Conservation (phyloP, 176 grass and related monocot genomes). For the Carex kokanica region DNA sequence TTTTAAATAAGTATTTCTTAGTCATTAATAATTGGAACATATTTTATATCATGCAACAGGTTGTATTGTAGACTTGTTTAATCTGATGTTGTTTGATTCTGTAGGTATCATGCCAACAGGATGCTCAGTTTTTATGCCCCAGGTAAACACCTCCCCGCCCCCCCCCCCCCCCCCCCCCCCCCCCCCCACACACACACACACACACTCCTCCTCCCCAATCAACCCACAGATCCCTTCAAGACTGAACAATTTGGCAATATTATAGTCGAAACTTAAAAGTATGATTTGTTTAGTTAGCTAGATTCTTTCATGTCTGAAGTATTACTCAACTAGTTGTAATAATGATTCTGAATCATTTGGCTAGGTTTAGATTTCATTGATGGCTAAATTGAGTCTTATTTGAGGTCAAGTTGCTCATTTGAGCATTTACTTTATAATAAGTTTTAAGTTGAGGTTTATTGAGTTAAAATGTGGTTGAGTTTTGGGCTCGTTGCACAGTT, state of each 20-base stretch:
- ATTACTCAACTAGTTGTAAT: background rate
- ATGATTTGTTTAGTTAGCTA: background rate
- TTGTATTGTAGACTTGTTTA: background rate
- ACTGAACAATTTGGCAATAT: constrained; percentile 2
- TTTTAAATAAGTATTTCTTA: background rate
- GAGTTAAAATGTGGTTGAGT: background rate
- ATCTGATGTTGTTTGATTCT: constrained; percentile 34
- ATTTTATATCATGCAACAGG: background rate
- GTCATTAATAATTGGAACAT: background rate
- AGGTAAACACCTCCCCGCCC: constrained; percentile 38
- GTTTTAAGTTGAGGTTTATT: background rate
- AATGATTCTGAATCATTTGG: background rate
- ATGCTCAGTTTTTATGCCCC: constrained; percentile 99
- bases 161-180: background rate
- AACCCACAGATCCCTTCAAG: background rate
- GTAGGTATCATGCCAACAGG: constrained; percentile 97
- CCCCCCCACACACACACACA: no score
- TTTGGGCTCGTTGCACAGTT: background rate
- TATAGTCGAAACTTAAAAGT: background rate
- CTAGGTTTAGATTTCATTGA: background rate
- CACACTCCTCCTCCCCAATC: background rate
- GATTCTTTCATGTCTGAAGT: background rate
- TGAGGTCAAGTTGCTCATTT: background rate
- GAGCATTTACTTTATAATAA: background rate
- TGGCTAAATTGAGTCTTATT: background rate